Percentiles rank a stretch among this genome's conserved stretches.
phyloP scores from a whole-genome alignment of 306 rosid species.

The Quercus robur region DNA sequence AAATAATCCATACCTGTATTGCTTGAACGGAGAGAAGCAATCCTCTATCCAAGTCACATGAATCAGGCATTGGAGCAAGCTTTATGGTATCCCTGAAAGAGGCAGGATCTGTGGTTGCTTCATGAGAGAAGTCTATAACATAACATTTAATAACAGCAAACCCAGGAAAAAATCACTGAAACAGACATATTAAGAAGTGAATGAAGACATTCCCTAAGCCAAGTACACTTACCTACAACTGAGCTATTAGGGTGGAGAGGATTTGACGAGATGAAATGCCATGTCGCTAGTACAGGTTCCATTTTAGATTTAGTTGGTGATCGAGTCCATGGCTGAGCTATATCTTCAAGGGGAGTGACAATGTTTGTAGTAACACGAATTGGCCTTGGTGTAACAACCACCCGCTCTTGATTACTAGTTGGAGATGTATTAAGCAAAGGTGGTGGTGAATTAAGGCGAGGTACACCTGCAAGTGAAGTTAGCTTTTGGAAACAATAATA shows the following conservation, averaged over 20 bases:
- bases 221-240: slow-evolving; percentile 65
- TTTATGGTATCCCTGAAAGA: slow-evolving; percentile 84
- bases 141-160: slow-evolving; percentile 21
- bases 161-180: slow-evolving; percentile 14
- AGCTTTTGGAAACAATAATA: slow-evolving; percentile 4
- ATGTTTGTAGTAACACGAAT: slow-evolving; percentile 74
- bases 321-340: slow-evolving; percentile 98
- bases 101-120: slow-evolving; percentile 99
- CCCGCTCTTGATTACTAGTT: slow-evolving; percentile 60
- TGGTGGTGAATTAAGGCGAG: slow-evolving; percentile 98
- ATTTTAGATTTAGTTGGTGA: slow-evolving; percentile 85
- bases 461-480: slow-evolving; percentile 73
- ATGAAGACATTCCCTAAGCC: slow-evolving; percentile 25
- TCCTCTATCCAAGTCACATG: slow-evolving; percentile 96
- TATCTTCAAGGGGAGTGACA: slow-evolving; percentile 77
- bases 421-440: slow-evolving; percentile 57
- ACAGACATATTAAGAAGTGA: slow-evolving; percentile 11
- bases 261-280: slow-evolving; percentile 74
- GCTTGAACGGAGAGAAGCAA: slow-evolving; percentile 98
- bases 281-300: slow-evolving; percentile 85
- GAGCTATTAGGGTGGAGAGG: slow-evolving; percentile 48
- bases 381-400: slow-evolving; percentile 80
- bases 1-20: slow-evolving; percentile 66
- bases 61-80: slow-evolving; percentile 98
- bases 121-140: slow-evolving; percentile 71